Base-by-base conservation (phyloP, 163 green algal genomes). In the Volvox carteri region DNA sequence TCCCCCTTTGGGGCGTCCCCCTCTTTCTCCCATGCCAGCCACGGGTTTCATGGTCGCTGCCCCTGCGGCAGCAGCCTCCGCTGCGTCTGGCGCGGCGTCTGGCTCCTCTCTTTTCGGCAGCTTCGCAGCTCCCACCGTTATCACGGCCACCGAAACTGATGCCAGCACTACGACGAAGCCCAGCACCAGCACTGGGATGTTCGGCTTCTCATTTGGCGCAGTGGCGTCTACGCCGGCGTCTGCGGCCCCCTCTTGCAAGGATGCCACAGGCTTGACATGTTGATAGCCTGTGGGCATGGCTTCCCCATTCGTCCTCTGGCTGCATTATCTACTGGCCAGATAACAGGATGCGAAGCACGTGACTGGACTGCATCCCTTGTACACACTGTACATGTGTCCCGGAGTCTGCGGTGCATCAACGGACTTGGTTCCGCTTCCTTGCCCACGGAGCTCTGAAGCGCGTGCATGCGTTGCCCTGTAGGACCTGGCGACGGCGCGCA, bases 401-500 rank as follows among this genome's bases (percentile, higher is more conserved):
- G n/a, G n/a, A n/a, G n/a, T n/a, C n/a, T n/a, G n/a, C n/a, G n/a
- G n/a, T n/a, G n/a, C n/a, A n/a, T n/a, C n/a, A n/a, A n/a, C n/a
- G n/a, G n/a, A n/a, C n/a, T n/a, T n/a, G n/a, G n/a, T n/a, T n/a
- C n/a, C n/a, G n/a, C n/a, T n/a, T n/a, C n/a, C n/a, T n/a, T n/a
- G n/a, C n/a, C n/a, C n/a, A n/a, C n/a, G n/a, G n/a, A n/a, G n/a
- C n/a, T n/a, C n/a, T n/a, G n/a, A n/a, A n/a, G n/a, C n/a, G n/a
- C n/a, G n/a, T n/a, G n/a, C n/a, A n/a, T n/a, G n/a, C n/a, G n/a
- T n/a, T n/a, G n/a, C 18, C 11, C 23, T 46, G 11, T 68, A 91
- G 86, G 86, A 91, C 65, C 78, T 91, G 78, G 67, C 73, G 41
- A 67, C 30, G 0, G 86, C 86, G 0, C 78, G 68, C 44, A 28